A percentile compares a stretch with the other conserved stretches of the same genome.
Conservation (phyloP, 495 filamentous ascomycete genomes). For the Talaromyces stipitatus region DNA sequence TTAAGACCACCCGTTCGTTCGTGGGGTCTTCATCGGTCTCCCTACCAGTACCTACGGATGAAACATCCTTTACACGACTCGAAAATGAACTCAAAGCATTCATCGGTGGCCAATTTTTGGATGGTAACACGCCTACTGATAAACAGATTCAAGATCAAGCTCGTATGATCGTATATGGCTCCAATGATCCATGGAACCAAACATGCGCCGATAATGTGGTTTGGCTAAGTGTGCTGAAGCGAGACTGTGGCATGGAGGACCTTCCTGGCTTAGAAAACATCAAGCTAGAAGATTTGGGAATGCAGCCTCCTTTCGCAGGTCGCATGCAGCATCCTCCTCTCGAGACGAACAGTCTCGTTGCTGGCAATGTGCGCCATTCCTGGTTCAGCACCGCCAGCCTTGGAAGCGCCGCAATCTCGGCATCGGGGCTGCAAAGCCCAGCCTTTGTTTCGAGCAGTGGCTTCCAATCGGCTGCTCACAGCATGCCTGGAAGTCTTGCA, state of each 20-base stretch:
- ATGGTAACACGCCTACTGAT: slow-evolving; percentile 51
- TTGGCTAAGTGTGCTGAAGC: slow-evolving; percentile 62
- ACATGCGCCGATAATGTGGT: slow-evolving; percentile 59
- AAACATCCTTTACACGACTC: slow-evolving; percentile 43
- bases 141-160: slow-evolving; percentile 54
- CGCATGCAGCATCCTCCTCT: slow-evolving; percentile 22
- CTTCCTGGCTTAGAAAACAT: slow-evolving; percentile 25
- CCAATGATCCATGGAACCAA: slow-evolving; percentile 64
- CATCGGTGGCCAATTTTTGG: slow-evolving; percentile 37
- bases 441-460: slow-evolving; percentile 23
- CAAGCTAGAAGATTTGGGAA: slow-evolving; percentile 27
- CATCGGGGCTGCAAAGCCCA: slow-evolving; percentile 30
- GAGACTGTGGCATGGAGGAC: slow-evolving; percentile 46
- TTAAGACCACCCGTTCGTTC: neutral
- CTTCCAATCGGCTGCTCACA: slow-evolving; percentile 28
- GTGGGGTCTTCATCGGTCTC: slow-evolving; percentile 6
- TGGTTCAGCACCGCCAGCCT: slow-evolving; percentile 3
- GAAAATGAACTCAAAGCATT: slow-evolving; percentile 51
- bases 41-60: slow-evolving; percentile 26
- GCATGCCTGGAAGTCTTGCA: slow-evolving; percentile 28
- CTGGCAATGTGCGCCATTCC: slow-evolving; percentile 9
- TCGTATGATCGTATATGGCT: slow-evolving; percentile 56
- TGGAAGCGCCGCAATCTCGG: slow-evolving; percentile 22
- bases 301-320: slow-evolving; percentile 36
- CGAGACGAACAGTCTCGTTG: slow-evolving; percentile 28